Percentiles rank a stretch among this genome's conserved stretches.
phyloP scores from a whole-genome alignment of 176 grass and related monocot genomes.

The Calamus simplicifolius region DNA sequence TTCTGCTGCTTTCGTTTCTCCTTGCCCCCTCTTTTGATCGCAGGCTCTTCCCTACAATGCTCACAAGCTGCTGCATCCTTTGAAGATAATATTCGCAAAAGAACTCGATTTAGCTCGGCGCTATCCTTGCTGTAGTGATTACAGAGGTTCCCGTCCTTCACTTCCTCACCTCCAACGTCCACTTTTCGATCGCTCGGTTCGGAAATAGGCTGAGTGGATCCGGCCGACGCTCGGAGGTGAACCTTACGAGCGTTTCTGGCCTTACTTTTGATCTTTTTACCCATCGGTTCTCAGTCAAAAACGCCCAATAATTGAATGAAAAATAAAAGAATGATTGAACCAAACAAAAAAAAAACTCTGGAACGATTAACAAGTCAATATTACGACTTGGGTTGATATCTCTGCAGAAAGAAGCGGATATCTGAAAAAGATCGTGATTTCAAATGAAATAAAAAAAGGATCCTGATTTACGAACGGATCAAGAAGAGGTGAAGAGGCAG shows the following conservation, averaged over 20 bases:
- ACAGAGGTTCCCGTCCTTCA: constrained; percentile 42
- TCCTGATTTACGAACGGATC: too few species aligned
- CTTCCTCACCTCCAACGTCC: constrained; percentile 14
- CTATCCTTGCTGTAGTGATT: constrained; percentile 38
- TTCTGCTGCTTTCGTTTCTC: constrained; percentile 60
- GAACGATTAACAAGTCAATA: too few species aligned
- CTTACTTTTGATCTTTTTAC: constrained; percentile 41
- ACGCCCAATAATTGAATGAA: background rate
- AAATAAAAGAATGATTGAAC: too few species aligned
- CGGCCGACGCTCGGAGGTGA: constrained; percentile 22
- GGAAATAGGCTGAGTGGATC: constrained; percentile 29
- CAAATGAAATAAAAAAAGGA: too few species aligned
- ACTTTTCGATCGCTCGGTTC: constrained; percentile 20
- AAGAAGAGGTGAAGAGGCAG: too few species aligned
- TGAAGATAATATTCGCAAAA: constrained; percentile 47
- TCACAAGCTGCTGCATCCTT: constrained; percentile 43
- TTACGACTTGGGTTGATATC: too few species aligned
- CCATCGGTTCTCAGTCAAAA: constrained; percentile 26
- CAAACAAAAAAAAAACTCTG: too few species aligned
- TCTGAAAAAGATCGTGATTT: too few species aligned
- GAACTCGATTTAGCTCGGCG: constrained; percentile 45
- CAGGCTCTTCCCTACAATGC: constrained; percentile 70
- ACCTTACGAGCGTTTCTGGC: constrained; percentile 19
- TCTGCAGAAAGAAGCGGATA: too few species aligned
- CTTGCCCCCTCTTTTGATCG: constrained; percentile 31